Evolutionary conservation across 441 rosid species (phyloP).

Genomic region (Adansonia rubrostipa): DNA sequence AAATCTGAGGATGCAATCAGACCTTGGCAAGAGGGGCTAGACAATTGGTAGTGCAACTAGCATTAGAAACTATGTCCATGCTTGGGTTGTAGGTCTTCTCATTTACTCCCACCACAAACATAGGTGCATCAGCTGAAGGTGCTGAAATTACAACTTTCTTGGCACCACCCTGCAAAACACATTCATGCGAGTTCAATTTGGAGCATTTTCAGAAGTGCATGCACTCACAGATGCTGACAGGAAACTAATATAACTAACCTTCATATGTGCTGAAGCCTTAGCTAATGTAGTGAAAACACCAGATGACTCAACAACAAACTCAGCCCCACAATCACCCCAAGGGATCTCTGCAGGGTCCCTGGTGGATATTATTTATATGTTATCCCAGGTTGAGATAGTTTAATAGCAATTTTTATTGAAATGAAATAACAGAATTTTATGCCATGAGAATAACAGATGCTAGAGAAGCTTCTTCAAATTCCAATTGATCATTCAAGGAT

Average conservation of each 20-base stretch:
- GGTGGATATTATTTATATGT: constrained; percentile 25
- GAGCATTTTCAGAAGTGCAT: background rate
- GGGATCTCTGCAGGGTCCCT: constrained; percentile 97
- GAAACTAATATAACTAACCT: constrained; percentile 42
- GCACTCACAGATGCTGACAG: background rate
- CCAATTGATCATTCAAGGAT: background rate
- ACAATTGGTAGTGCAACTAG: constrained; percentile 99
- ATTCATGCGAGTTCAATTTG: constrained; percentile 24
- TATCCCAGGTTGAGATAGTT: constrained; percentile 23
- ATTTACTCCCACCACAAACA: constrained; percentile 98
- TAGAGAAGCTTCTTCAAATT: background rate
- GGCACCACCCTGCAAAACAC: constrained; percentile 79
- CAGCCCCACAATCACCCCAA: constrained; percentile 93
- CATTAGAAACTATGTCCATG: constrained; percentile 97
- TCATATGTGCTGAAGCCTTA: constrained; percentile 86
- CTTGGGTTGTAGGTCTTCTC: constrained; percentile 77
- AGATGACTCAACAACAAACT: constrained; percentile 93
- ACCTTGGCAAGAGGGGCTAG: constrained; percentile 99
- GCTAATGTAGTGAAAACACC: constrained; percentile 87
- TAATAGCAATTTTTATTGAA: background rate
- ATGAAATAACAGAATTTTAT: background rate
- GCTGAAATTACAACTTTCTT: constrained; percentile 96
- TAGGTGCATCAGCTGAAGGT: constrained; percentile 98
- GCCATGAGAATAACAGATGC: background rate
- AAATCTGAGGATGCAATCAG: constrained; percentile 29